Percentiles rank a stretch among this genome's conserved stretches.
Evolutionary conservation across 2,329 filamentous ascomycete genomes (phyloP).

Genomic region (Lachnellula cervina): DNA sequence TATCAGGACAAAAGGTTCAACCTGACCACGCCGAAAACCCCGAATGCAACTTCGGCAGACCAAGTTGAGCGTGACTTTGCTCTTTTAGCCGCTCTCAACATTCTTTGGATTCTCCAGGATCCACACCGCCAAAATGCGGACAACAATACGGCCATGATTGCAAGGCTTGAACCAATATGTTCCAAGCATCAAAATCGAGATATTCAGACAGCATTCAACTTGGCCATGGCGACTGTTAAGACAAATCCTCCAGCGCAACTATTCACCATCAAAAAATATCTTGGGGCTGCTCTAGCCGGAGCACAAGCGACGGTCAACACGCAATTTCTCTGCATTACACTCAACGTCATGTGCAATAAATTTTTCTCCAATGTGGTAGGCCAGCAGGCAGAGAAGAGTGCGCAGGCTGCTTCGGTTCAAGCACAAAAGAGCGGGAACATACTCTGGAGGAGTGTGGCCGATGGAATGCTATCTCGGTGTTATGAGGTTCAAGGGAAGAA

Average conservation of each 20-base stretch:
- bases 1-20: conserved; percentile 61
- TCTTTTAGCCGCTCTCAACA: conserved; percentile 63
- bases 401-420: conserved; percentile 62
- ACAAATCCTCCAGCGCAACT: conserved; percentile 61
- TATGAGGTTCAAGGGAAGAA: conserved; percentile 66
- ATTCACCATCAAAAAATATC: conserved; percentile 71
- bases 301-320: conserved; percentile 68
- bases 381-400: conserved; percentile 73
- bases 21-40: conserved; percentile 37
- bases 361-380: conserved; percentile 60
- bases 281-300: conserved; percentile 66
- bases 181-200: conserved; percentile 65
- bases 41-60: conserved; percentile 35
- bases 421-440: conserved; percentile 65
- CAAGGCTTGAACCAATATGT: conserved; percentile 64
- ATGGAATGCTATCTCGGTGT: conserved; percentile 71
- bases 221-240: conserved; percentile 65
- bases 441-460: conserved; percentile 75
- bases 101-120: conserved; percentile 67
- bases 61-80: conserved; percentile 59
- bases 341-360: conserved; percentile 78
- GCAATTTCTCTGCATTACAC: conserved; percentile 74
- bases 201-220: conserved; percentile 71
- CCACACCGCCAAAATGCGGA: conserved; percentile 51
- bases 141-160: conserved; percentile 56